Conservation (phyloP, 1,284 basidiomycete genomes). For the Lignosus rhinocerotis region DNA sequence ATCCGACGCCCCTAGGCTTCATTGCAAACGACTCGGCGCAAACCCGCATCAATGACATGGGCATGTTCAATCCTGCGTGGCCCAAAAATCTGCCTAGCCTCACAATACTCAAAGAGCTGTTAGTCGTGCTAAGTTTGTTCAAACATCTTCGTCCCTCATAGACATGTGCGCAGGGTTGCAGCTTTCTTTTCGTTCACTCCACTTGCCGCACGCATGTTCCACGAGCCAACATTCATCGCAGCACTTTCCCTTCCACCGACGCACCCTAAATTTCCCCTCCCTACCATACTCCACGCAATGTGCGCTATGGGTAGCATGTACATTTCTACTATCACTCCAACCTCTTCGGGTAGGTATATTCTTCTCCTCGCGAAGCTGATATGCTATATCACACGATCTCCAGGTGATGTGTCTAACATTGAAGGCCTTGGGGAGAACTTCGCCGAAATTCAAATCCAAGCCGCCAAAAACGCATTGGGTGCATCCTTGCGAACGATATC, state of each 20-base stretch:
- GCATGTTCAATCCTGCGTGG: slow-evolving; percentile 57
- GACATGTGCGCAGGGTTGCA: slow-evolving; percentile 49
- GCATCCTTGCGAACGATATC: slow-evolving; percentile 51
- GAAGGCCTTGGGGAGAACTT: slow-evolving; percentile 44
- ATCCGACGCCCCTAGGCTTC: not conserved
- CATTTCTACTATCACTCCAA: slow-evolving; percentile 56
- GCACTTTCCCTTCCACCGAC: slow-evolving; percentile 61
- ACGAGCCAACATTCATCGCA: slow-evolving; percentile 63
- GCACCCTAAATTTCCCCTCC: slow-evolving; percentile 70
- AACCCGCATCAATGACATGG: slow-evolving; percentile 10
- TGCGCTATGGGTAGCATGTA: slow-evolving; percentile 74
- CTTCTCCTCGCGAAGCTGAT: not conserved
- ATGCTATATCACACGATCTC: not conserved
- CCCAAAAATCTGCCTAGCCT: slow-evolving; percentile 60
- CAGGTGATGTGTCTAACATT: not conserved
- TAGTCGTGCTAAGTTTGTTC: slow-evolving; percentile 25
- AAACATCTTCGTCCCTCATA: not conserved
- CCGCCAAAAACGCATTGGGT: slow-evolving; percentile 54
- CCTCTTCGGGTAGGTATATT: slow-evolving; percentile 37
- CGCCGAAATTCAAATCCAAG: slow-evolving; percentile 63
- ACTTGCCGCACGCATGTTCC: slow-evolving; percentile 65
- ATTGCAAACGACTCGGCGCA: not conserved
- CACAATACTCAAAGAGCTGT: slow-evolving; percentile 65
- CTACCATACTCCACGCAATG: slow-evolving; percentile 71
- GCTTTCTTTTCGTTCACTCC: slow-evolving; percentile 75